Conservation (phyloP, 148 eudicot species). For the Camellia japonica region DNA sequence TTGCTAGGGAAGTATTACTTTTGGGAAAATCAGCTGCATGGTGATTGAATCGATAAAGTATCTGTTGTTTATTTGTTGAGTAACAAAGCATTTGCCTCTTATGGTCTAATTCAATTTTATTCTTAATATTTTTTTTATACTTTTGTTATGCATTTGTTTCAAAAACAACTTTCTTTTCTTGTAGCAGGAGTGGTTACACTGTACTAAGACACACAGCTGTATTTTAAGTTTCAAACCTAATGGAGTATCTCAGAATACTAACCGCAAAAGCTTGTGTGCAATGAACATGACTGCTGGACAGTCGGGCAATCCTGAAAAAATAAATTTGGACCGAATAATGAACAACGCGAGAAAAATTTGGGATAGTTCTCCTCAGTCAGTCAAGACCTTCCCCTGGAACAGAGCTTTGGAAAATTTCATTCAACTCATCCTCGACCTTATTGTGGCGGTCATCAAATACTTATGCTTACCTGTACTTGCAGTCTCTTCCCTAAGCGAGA, state of each 20-base stretch:
- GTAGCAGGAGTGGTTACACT: slow-evolving; percentile 31
- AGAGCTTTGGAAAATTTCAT: slow-evolving; percentile 53
- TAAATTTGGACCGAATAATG: slow-evolving; percentile 37
- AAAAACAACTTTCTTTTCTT: neutral
- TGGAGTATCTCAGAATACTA: slow-evolving; percentile 15
- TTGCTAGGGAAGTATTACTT: neutral
- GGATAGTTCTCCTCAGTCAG: slow-evolving; percentile 65
- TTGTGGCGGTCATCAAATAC: slow-evolving; percentile 55
- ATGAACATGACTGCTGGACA: slow-evolving; percentile 62
- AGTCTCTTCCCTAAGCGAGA: slow-evolving; percentile 69
- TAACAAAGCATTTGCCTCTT: neutral
- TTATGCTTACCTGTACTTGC: slow-evolving; percentile 57
- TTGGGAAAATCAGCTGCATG: neutral
- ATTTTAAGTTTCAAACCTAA: slow-evolving; percentile 29
- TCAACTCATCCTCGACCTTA: slow-evolving; percentile 55
- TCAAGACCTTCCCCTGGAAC: slow-evolving; percentile 77
- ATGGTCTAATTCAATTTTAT: neutral
- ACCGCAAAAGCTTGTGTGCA: slow-evolving; percentile 34
- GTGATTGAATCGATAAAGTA: neutral
- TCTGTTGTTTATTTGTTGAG: too few species aligned
- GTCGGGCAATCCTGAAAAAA: slow-evolving; percentile 40
- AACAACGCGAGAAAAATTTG: slow-evolving; percentile 51
- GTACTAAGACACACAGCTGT: slow-evolving; percentile 23
- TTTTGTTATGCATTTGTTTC: neutral
- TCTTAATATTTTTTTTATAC: neutral